Base-by-base conservation (phyloP, 2,329 filamentous ascomycete species). In the Domatiomyces globalis region DNA sequence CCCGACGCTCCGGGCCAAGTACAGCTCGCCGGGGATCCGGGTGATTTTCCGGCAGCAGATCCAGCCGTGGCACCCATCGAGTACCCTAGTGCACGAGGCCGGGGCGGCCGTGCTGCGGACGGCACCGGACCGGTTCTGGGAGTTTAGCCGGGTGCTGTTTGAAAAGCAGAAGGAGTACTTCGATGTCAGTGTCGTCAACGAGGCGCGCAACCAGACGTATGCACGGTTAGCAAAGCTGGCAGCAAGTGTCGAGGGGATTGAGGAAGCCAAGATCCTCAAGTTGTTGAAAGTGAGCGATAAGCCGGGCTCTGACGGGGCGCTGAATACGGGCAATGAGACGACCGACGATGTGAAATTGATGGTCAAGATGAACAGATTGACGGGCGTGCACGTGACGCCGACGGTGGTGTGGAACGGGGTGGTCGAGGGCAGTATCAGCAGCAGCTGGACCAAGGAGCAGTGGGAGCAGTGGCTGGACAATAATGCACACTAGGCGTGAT, bases 61-160 rank as follows among this genome's bases (percentile, higher is more conserved):
- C 62, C 88, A 95, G 71, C 87, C 88, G 12, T 95, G 90, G 90
- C 89, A 96, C 70, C 90, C 90, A 1, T 87, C 84, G 18, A 88
- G 81, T 43, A 88, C 84, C 5, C 75, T 88, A 9, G 64, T 63
- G 7, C 69, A 73, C 51, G 90, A 96, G 75, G 85, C 88, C 29
- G 89, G 74, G 2, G 77, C 87, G 29, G 90, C 88, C 2, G 87
- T 95, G 1, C 75, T 90, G 60, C 78, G 77, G 49, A 67, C 87
- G 5, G 72, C 79, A 2, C 83, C 85, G 0, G 72, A 75, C 17
- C 81, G 80, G 58, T 96, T 94, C 75, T 94, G 84, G 81, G 73
- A 76, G 15, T 95, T 90, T 67, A 85, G 80, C 66, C 74, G 74
- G 43, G 77, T 73, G 5, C 74, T 94, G 1, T 85, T 85, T 63